These are phyloP conservation scores for Mentha longifolia DNA, from an alignment of 257 asterid species.

Conservation along the genomic window DNA sequence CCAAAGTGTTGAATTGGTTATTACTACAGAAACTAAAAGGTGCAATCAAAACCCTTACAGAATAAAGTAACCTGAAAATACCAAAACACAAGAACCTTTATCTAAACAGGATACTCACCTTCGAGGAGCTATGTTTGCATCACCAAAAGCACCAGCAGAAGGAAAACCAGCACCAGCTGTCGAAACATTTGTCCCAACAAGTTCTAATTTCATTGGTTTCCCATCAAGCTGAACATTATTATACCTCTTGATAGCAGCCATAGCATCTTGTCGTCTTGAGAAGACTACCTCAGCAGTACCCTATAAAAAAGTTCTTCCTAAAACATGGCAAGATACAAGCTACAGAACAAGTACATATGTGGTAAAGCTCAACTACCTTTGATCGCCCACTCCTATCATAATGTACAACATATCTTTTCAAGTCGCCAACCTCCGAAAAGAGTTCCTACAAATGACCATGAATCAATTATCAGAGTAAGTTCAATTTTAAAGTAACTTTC, in stretches of 20 bases:
- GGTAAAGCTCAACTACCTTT: conserved; percentile 62
- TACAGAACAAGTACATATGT: conserved; percentile 32
- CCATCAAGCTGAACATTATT: conserved; percentile 73
- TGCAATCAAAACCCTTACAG: conserved; percentile 1
- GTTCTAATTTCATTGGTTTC: conserved; percentile 65
- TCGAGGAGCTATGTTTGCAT: conserved; percentile 39
- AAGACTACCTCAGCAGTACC: conserved; percentile 95
- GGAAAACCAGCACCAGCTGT: conserved; percentile 42
- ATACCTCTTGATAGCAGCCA: conserved; percentile 67
- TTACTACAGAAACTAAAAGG: background rate
- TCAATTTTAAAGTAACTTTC: conserved; percentile 17
- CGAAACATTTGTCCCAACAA: conserved; percentile 52
- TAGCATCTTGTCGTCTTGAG: conserved; percentile 68
- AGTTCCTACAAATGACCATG: conserved; percentile 65
- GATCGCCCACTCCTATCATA: conserved; percentile 96
- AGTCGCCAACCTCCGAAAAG: conserved; percentile 87
- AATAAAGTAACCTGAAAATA: background rate
- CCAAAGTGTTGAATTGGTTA: background rate
- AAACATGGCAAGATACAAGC: conserved; percentile 39
- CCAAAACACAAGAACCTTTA: background rate
- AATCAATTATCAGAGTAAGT: conserved; percentile 2
- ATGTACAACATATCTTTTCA: conserved; percentile 71
- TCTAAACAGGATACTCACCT: conserved; percentile 45
- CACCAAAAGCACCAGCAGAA: conserved; percentile 44
- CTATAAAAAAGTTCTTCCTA: conserved; percentile 47